phyloP scores from a whole-genome alignment of 2,329 filamentous ascomycete genomes.

The Nothopassalora personata region DNA sequence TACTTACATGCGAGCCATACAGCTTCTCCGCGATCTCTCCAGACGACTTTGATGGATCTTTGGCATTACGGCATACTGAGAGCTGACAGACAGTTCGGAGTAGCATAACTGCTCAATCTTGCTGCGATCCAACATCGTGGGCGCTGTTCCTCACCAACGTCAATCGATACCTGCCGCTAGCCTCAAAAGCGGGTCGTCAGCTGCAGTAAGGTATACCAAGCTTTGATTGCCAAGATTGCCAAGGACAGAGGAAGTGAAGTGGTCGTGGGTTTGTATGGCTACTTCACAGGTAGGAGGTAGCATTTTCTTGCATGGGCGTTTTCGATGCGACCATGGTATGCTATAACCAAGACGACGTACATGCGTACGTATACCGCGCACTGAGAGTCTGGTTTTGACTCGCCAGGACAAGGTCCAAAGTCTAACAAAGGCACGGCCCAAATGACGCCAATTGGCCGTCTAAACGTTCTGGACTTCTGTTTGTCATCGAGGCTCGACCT shows the following conservation, averaged over 20 bases:
- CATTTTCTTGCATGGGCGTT: not conserved
- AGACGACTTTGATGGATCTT: constrained; percentile 21
- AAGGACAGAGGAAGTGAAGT: not conserved
- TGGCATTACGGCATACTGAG: constrained; percentile 23
- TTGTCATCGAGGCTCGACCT: too few species aligned
- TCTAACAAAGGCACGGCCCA: not conserved
- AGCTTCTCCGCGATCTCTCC: constrained; percentile 25
- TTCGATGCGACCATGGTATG: not conserved
- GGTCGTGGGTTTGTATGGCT: not conserved
- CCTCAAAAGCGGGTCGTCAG: not conserved
- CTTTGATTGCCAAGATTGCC: not conserved
- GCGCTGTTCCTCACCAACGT: not conserved
- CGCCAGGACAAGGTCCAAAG: not conserved
- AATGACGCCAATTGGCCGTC: not conserved
- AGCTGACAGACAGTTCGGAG: constrained; percentile 22
- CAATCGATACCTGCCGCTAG: constrained; percentile 2
- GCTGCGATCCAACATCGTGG: constrained; percentile 4
- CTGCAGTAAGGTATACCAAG: not conserved
- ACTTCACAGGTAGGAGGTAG: not conserved
- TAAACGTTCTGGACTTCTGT: not conserved
- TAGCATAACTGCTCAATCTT: constrained; percentile 23
- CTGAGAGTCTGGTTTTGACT: not conserved
- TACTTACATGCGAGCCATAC: constrained; percentile 21
- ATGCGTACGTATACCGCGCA: not conserved
- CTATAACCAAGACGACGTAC: not conserved